Base-by-base conservation (phyloP, 768 basidiomycete genomes). In the Rhizopogon sp. region DNA sequence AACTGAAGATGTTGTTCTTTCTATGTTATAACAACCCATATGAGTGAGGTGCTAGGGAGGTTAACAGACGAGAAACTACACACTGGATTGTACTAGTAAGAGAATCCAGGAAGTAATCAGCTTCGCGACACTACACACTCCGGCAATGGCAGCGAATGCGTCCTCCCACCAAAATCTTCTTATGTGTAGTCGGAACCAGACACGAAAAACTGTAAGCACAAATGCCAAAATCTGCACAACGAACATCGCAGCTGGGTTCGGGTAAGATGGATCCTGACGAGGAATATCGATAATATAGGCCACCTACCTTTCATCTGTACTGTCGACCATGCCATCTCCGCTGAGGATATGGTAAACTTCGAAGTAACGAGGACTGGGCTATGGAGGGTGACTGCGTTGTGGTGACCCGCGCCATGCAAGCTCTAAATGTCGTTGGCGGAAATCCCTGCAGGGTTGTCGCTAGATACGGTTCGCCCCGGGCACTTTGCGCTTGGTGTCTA, bases 121-220 rank as follows among this genome's bases (percentile, higher is more conserved):
- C 42, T 60, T 58, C 42, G 53, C 29, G 0, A 43, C 25, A 37
- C 61, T 55, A 29, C 56, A 56, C 25, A 56, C 1, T 13, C 64
- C 56, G 14, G 62, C 46, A 16, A 64, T 41, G 28, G 57, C 50
- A 6, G 65, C 69, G 58, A 58, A 66, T 14, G 68, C 50, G 40
- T 69, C 69, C 39, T 69, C 67, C 63, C 59, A 70, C 69, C 67
- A 63, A n/a, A 66, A 54, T 10, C 60, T 60, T 46, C 56, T 55
- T 22, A 60, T 58, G 25, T 56, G 41, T 43, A 60, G 52, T 43
- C 65, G 61, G 47, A 67, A 65, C 56, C 57, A 68, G 17, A 70
- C 61, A 43, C 64, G 60, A 50, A 70, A 66, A 2, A 56, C 55
- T 16, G 68, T 69, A 8, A 63, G 43, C 22, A 53, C 45, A 3